A percentile compares a stretch with the other conserved stretches of the same genome.
Conservation (phyloP, 306 rosid species). For the Cyamopsis tetragonoloba region DNA sequence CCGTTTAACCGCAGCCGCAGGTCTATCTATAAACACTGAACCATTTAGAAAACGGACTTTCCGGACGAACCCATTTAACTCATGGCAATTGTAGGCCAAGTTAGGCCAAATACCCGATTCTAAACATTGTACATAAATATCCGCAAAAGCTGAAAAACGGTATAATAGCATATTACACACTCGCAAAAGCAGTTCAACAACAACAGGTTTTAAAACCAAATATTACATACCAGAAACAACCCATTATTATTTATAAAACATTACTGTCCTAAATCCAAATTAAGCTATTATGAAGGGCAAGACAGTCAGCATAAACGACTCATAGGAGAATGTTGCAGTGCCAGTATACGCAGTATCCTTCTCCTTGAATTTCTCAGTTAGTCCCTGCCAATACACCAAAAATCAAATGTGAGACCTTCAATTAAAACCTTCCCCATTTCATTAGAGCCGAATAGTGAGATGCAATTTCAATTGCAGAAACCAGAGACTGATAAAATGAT, state of each 20-base stretch:
- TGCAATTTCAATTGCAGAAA: not conserved
- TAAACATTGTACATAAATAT: no score
- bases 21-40: no score
- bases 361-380: slow-evolving; percentile 93
- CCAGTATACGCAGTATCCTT: slow-evolving; percentile 71
- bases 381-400: slow-evolving; percentile 58
- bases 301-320: slow-evolving; percentile 91
- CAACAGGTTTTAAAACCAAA: no score
- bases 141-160: no score
- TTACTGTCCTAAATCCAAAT: slow-evolving; percentile 46
- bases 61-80: no score
- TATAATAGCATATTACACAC: no score
- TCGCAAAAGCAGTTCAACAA: no score
- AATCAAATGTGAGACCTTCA: not conserved
- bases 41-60: no score
- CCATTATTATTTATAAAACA: not conserved
- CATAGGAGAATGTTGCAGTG: slow-evolving; percentile 72
- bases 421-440: no score
- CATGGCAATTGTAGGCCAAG: no score
- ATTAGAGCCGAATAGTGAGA: not conserved
- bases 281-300: slow-evolving; percentile 81
- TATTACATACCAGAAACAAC: slow-evolving; percentile 13
- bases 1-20: no score
- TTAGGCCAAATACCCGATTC: no score
- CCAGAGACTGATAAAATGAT: slow-evolving; percentile 11